Evolutionary conservation across 768 basidiomycete genomes (phyloP), one percentile per base, ranked within the genome.

Genomic region (Russula foetens): DNA sequence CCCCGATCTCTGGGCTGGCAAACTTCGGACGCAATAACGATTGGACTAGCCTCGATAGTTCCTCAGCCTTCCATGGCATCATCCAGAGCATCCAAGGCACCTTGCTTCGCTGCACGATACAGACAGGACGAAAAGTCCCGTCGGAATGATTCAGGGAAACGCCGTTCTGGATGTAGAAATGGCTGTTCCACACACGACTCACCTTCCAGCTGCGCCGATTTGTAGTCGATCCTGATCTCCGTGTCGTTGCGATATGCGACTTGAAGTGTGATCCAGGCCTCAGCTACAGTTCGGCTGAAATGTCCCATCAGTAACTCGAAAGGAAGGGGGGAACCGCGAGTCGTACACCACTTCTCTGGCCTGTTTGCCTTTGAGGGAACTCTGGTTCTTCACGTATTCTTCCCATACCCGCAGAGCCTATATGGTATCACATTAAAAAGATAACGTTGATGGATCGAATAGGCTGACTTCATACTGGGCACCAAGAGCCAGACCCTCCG

Each of bases 391-490:
- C 45, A 46, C 48, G 7, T 53, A 53, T 7, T 53, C 45, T 8
- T 47, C 58, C 51, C 58, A 59, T 45, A 59, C 35, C 39, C 49
- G 45, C 51, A 53, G 28, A 7, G 45, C 58, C 58, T 53, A 33
- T 5, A 35, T 12, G 35, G n/a, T n/a, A 35, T 35, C 35, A 35
- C n/a, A 35, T 35, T 12, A 35, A 35, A 33, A 33, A 33, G 31
- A 5, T 9, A 33, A 33, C 31, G 31, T 35, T 35, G 9, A 33
- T 35, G n/a, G n/a, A n/a, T n/a, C n/a, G n/a, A n/a, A n/a, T n/a
- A n/a, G 35, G 14, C 60, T 62, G 43, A 61, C 60, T 24, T 61
- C 60, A 43, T 61, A 61, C 28, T 61, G 55, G 21, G 60, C 39
- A 4, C 33, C 60, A 28, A 56, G 21, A 35, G 21, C 48, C 31